Base-by-base conservation (phyloP, 257 asterid species). In the Plectranthus barbatus region DNA sequence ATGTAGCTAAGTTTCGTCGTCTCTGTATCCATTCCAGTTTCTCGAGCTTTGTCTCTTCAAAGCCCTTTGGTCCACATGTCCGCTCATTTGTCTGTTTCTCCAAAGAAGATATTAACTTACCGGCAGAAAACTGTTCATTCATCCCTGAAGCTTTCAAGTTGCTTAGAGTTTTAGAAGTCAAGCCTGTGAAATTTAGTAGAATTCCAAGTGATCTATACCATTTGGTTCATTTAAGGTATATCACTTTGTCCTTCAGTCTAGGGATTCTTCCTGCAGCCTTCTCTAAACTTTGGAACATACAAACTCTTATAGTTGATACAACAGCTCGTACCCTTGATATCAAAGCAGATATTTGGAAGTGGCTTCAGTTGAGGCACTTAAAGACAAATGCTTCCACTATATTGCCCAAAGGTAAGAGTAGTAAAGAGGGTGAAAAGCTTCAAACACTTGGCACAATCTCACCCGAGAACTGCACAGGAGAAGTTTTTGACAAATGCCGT, bases 221-320 rank as follows among this genome's bases (percentile, higher is more conserved):
- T 20, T 46, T 79, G 71, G 56, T 71, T 71, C 76, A 71, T 40
- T 18, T 50, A 74, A 74, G 85, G 74, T 79, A 78, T 66, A 41
- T 80, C 19, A 53, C 77, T 1, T 7, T 78, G 4, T 73, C 89
- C 7, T 52, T 66, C 57, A 66, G 66, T 20, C 47, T 59, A 11
- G 10, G 60, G 0, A 20, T 56, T 62, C 77, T 85, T 46, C 89
- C 86, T 0, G 0, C 20, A 3, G 29, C 72, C 13, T 68, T 85
- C 52, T 68, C 80, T 13, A 72, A 70, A 10, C 82, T 85, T 9
- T 73, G 83, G 86, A 82, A 74, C 60, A 6, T 85, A 0, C 81
- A 85, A 9, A 82, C 93, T 5, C 70, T 85, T 13, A 10, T 82
- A 20, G 67, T 82, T 11, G 72, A 77, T n/a, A 84, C 92, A 0